Evolutionary conservation across 1,284 basidiomycete species (phyloP), one percentile per base, ranked within the genome.

Genomic region (Cystobasidiaceae sp.): DNA sequence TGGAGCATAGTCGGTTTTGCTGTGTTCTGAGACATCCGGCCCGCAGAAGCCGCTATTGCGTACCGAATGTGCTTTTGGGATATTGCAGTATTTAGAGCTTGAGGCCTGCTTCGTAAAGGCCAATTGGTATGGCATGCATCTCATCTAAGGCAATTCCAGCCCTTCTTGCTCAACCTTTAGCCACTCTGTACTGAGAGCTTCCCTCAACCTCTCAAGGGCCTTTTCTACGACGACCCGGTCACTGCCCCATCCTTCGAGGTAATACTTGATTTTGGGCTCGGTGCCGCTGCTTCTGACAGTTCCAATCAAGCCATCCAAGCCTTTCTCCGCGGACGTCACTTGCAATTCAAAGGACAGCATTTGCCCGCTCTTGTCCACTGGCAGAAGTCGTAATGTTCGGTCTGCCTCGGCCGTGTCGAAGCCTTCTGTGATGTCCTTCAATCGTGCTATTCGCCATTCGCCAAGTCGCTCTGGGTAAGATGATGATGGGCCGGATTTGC

Each of bases 231-330:
- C 72, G 17, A 69, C 61, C 0, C 77, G 74, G 70, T 85, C 75
- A 52, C 75, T 78, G 0, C 88, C 86, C 66, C 78, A 83, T 2
- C 86, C 88, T 77, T 90, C 89, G 21, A 90, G 79, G 73, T 90
- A 90, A 73, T 86, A 89, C 72, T 90, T 90, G 75, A 90, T 87
- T 86, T 91, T 92, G 0, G 89, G 89, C 72, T 92, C 90, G 7
- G 90, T 92, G 9, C 90, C 90, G 71, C 87, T 89, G 32, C 88
- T 90, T 67, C 89, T 67, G 21, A 74, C 66, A 0, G 71, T 75
- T 72, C 87, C 88, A 85, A 80, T 55, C 49, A 90, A 75, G 2
- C 83, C 81, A 66, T 89, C 81, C 67, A 78, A 81, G 30, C 80
- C 79, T 25, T 74, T 71, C 25, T 75, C 68, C 21, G 61, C n/a